Base-by-base conservation (phyloP, 2,329 filamentous ascomycete genomes). In the Hymenoscyphus occultus region DNA sequence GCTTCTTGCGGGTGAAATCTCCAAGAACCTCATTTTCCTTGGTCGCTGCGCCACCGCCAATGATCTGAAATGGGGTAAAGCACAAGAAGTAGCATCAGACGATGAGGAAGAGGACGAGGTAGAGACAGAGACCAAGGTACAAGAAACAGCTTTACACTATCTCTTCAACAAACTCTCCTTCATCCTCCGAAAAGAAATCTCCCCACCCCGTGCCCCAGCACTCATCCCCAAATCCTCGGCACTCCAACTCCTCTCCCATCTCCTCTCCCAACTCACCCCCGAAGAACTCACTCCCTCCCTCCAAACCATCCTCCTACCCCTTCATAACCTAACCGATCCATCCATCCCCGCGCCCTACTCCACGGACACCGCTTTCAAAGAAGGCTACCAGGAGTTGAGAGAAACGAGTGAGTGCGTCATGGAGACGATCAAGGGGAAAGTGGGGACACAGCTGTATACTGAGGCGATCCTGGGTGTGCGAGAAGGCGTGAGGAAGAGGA, bases 271-370 rank as follows among this genome's bases (percentile, higher is more conserved):
- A 54, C 81, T 91, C 1, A 80, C 87, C 0, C 74, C 79, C 0
- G 78, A 83, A 2, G 80, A 86, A 2, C 81, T 94, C 9, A 75
- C 80, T 1, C 83, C 86, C 0, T 89, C 87, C 0, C 81, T 96
- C 19, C 84, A 87, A 69, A 81, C 81, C 32, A 81, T 91, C 56
- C 81, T 92, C 1, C 80, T 86, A 5, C 88, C 89, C 0, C 83
- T 98, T 5, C 89, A 94, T 74, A 91, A 95, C 74, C 81, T 99
- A 45, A 96, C 93, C 0, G 93, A 97, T 75, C 83, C 90, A 1
- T 85, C 86, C 1, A 92, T 94, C 60, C 86, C 90, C 0, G 79
- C 84, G 14, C 91, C 92, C 0, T 88, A 87, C 69, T 90, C 89
- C 31, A 85, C 85, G 5, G 90, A 94, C 71, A 86, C 89, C 64